Evolutionary conservation across 768 basidiomycete genomes (phyloP), one percentile per base, ranked within the genome.

Genomic region (Amanita rimosa): DNA sequence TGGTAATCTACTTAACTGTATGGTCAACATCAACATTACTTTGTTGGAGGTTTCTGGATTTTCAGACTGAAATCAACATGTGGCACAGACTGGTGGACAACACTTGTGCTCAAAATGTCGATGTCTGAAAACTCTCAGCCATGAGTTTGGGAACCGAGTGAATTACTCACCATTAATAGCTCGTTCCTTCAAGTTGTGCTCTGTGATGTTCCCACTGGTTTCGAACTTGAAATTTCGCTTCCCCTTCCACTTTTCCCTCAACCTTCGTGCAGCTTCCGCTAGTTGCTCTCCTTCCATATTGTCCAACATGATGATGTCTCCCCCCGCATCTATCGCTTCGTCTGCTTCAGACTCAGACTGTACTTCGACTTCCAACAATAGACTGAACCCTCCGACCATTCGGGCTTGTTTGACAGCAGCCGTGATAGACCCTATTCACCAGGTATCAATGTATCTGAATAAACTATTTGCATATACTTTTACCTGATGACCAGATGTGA

Each of bases 31-130:
- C 5, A 24, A 24, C 3, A 24, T 37, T 19, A 22, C 45, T 49
- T 43, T 43, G 55, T 43, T 54, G 71, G 71, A 8, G 78, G 75
- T 55, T 74, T 75, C 65, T 94, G 92, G 53, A 98, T 84, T 76
- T 98, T 98, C 58, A 99, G 73, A 58, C 92, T 96, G 64, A 94
- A 99, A 63, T 98, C 96, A 53, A 98, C 83, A 60, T 96, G 93
- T 55, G 80, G 89, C 21, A 89, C 90, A 1, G 87, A 89, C 64
- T 97, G 90, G 56, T 94, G 92, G 21, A 93, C 87, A 7, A 73
- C 77, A 52, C 89, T 93, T 36, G 91, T 93, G 67, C 93, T 87
- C 64, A 96, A 58, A 58, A 98, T 94, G 62, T 99, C 96, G 57
- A 99, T 84, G 60, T 92, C 94, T 94, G 64, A 16, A 6, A 27